Evolutionary conservation across 2,329 filamentous ascomycete species (phyloP), one percentile per base, ranked within the genome.

Genomic region (Ophiosphaerella narmari): DNA sequence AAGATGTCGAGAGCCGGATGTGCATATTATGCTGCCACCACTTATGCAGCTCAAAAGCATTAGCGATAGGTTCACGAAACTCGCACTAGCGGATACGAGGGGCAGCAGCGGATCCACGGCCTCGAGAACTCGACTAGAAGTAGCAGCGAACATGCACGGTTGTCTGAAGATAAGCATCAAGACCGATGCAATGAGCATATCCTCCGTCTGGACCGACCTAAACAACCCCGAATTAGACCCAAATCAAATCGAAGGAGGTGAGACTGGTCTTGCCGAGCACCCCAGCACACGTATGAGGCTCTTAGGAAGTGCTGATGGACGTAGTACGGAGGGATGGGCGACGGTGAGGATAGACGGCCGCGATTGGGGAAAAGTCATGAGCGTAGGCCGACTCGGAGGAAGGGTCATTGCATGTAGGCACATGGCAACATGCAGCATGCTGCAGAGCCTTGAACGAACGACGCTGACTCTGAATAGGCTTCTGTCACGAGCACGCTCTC

Each of bases 121-220:
- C 5, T 43, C 60, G 7, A 57, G 65, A 21, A 70, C 68, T 14
- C 90, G 91, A 65, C 79, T 99, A 3, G 91, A 96, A 70, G 77
- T 97, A 37, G 88, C 88, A 46, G 94, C 92, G 26, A 99, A 97
- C 73, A 96, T 96, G 91, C 90, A 96, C 73, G 94, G 94, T 16
- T 87, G 86, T 50, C 77, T 99, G 49, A 86, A 86, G 39, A 80
- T 99, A 54, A 85, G 88, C 9, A 88, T 97, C 52, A 82, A 83
- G 32, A 94, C 91, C 1, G 92, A 97, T 70, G 85, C 88, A 7
- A 85, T 96, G 62, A 87, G 88, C 53, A 95, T 97, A 49, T 87
- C 86, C 50, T 94, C 88, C 64, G 83, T 88, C 37, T 99, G 94
- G 94, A 85, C 84, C 3, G 89, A 87, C 1, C 82, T 99, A 29